Conservation (phyloP, 805 yeast genomes). For the Kuraishia borneana region DNA sequence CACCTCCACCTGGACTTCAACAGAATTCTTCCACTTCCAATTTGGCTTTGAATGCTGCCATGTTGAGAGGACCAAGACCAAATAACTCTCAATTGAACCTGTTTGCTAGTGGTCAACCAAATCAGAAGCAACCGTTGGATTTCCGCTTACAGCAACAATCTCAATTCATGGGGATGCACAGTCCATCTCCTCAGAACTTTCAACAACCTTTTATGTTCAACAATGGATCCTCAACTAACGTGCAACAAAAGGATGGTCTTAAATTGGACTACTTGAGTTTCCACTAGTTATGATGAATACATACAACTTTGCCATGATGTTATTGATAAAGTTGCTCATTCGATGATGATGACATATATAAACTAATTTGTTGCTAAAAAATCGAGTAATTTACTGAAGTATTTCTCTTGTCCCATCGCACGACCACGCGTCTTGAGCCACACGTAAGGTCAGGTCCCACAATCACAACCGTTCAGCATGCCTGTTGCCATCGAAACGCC, state of each 20-base stretch:
- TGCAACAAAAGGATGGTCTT: background rate
- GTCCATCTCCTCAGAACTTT: conserved; percentile 4
- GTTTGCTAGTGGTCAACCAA: background rate
- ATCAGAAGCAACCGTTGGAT: background rate
- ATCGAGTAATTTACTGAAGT: too few relatives aligned
- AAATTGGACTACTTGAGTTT: background rate
- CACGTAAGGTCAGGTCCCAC: too few relatives aligned
- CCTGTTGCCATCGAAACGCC: too few relatives aligned
- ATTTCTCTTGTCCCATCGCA: too few relatives aligned
- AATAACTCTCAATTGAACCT: conserved; percentile 1
- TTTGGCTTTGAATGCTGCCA: conserved; percentile 4
- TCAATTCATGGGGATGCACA: background rate
- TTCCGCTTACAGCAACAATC: background rate
- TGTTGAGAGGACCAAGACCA: conserved; percentile 4
- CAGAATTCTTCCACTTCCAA: conserved; percentile 3
- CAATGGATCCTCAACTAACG: background rate
- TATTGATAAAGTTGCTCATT: too few relatives aligned
- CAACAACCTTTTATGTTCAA: conserved; percentile 1
- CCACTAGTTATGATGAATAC: background rate
- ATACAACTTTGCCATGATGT: too few relatives aligned
- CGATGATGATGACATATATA: too few relatives aligned
- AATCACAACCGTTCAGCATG: too few relatives aligned
- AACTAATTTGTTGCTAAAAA: too few relatives aligned
- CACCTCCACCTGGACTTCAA: conserved; percentile 2
- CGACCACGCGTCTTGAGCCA: too few relatives aligned